Base-by-base conservation (phyloP, 2,329 filamentous ascomycete species). In the Colletotrichum euphorbiae region DNA sequence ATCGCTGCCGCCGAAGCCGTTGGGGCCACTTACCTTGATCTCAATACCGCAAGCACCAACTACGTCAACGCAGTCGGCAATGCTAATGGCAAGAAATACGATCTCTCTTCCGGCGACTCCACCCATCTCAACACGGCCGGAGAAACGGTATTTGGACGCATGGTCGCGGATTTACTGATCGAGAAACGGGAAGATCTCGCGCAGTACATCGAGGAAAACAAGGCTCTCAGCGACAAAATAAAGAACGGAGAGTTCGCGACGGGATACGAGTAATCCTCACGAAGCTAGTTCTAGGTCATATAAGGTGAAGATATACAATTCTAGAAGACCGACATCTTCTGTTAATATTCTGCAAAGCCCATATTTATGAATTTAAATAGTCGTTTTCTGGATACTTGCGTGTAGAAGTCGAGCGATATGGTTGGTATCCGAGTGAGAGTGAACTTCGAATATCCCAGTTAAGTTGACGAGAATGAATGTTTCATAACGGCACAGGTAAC, bases 51-150 rank as follows among this genome's bases (percentile, higher is more conserved):
- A 0, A 86, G 83, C 52, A 79, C 81, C 4, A 72, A 78, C 38
- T 89, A 88, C 65, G 75, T 87, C 21, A 83, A 87, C 61, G 79
- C 80, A 0, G 86, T 89, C 58, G 86, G 86, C 0, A 76, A 80
- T 38, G 71, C 74, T 0, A 80, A 82, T 6, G 81, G 83, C 0
- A 77, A 79, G 36, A 78, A 72, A 45, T 87, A 88, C 51, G 85
- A 88, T 67, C 73, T 81, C 24, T 71, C 71, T 19, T 70, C 78
- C 2, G 76, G 74, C 4, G 89, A 90, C 72, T 77, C 78, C 52
- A 90, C 87, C 2, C 88, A 90, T 76, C 71, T 90, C 33, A 89
- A 88, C 72, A 73, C 74, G 2, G 77, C 80, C 65, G 88, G 88
- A 0, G 82, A 80, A 31, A 77, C 82, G 1, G 85, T 90, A 0